Conservation (phyloP, 148 eudicot genomes). For the Cornus florida region DNA sequence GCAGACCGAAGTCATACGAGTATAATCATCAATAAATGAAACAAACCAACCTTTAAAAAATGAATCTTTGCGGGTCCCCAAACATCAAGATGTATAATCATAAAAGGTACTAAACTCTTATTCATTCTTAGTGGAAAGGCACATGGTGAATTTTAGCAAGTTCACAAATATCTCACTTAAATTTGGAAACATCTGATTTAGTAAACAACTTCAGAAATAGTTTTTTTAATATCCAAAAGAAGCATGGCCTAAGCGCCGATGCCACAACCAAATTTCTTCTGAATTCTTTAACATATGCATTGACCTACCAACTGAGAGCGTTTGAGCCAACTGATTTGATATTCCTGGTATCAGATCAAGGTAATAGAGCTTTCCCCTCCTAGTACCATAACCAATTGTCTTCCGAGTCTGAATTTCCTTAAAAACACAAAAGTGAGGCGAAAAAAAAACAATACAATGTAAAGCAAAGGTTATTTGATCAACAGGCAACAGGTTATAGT, state of each 20-base stretch:
- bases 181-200: background rate
- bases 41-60: background rate
- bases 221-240: background rate
- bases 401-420: background rate
- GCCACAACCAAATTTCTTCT: constrained; percentile 7
- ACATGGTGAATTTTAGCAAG: too few species aligned
- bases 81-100: background rate
- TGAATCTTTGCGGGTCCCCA: background rate
- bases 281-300: background rate
- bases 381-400: constrained; percentile 11
- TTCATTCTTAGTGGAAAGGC: too few species aligned
- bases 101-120: too few species aligned
- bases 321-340: background rate
- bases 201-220: background rate
- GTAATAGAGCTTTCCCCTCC: constrained; percentile 5
- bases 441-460: constrained; percentile 4
- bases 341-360: background rate
- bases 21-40: constrained; percentile 5
- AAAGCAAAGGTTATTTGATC: background rate
- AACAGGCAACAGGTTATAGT: background rate
- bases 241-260: constrained; percentile 8
- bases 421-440: background rate
- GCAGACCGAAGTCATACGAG: constrained; percentile 1
- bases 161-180: too few species aligned
- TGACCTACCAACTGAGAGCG: background rate